Conservation (phyloP, 2,329 filamentous ascomycete genomes). For the Drechslera avenae region DNA sequence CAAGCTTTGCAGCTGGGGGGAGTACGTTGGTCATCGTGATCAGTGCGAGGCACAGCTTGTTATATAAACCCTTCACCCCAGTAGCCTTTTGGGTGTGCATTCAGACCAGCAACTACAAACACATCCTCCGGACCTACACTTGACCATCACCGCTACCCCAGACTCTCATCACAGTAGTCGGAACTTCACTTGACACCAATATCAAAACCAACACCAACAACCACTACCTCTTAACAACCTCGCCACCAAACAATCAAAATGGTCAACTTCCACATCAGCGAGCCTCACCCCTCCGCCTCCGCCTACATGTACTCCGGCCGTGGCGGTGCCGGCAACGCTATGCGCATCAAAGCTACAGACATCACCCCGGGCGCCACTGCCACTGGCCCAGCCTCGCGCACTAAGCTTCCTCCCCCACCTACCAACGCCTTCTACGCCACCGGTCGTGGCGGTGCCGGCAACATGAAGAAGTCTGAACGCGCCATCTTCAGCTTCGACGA, state of each 20-base stretch:
- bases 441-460: constrained; percentile 71
- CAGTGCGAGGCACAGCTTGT: constrained; percentile 4
- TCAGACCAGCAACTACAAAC: constrained; percentile 22
- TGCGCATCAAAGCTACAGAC: constrained; percentile 60
- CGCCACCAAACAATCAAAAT: constrained; percentile 37
- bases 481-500: constrained; percentile 72
- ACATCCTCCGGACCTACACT: constrained; percentile 14
- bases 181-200: constrained; percentile 18
- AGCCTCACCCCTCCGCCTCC: constrained; percentile 65
- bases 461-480: constrained; percentile 60
- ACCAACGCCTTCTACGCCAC: constrained; percentile 63
- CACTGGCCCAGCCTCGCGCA: constrained; percentile 55
- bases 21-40: constrained; percentile 8
- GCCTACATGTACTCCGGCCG: constrained; percentile 60
- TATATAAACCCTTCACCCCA: constrained; percentile 29
- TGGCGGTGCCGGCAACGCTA: constrained; percentile 64
- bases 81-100: constrained; percentile 1
- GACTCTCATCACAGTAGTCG: constrained; percentile 14
- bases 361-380: constrained; percentile 55
- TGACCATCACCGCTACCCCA: constrained; percentile 14
- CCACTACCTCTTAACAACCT: constrained; percentile 15
- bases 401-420: constrained; percentile 55
- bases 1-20: constrained; percentile 12
- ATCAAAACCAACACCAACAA: constrained; percentile 4
- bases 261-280: constrained; percentile 60